phyloP scores from a whole-genome alignment of 1,284 basidiomycete species.

The Puccinia coronata region DNA sequence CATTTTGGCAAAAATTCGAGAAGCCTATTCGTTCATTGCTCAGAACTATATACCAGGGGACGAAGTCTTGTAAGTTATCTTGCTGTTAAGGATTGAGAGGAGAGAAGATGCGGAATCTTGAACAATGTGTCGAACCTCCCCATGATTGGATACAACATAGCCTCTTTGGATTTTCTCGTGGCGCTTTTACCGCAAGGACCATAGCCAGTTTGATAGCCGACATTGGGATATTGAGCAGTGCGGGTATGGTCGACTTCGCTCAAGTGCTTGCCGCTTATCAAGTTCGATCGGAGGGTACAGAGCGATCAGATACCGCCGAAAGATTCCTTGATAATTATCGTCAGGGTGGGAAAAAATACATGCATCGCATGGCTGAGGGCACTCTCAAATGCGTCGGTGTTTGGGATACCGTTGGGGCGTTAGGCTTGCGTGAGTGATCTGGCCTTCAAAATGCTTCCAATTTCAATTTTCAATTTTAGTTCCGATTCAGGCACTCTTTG shows the following conservation, averaged over 20 bases:
- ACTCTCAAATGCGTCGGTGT: conserved; percentile 46
- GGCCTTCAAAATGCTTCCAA: background rate
- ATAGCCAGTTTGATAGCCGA: conserved; percentile 49
- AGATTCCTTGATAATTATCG: conserved; percentile 45
- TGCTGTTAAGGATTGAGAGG: background rate
- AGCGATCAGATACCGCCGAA: conserved; percentile 11
- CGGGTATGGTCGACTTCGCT: conserved; percentile 49
- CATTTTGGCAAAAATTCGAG: conserved; percentile 51
- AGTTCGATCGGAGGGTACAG: conserved; percentile 35
- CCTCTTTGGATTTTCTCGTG: conserved; percentile 49
- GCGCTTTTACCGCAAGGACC: conserved; percentile 50
- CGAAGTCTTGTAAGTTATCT: conserved; percentile 50
- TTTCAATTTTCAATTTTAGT: background rate
- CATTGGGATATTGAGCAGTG: conserved; percentile 49
- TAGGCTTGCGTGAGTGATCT: conserved; percentile 44
- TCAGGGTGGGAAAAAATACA: conserved; percentile 23
- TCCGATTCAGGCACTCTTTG: background rate
- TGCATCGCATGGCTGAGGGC: conserved; percentile 22
- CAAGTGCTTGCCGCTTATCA: conserved; percentile 48
- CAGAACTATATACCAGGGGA: conserved; percentile 52
- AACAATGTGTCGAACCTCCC: background rate
- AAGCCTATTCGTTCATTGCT: conserved; percentile 51
- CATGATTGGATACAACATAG: too few species aligned
- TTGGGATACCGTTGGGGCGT: conserved; percentile 47
- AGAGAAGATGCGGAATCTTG: background rate